Evolutionary conservation across 192 early-diverging fungal genomes (phyloP), one percentile per base, ranked within the genome.

Genomic region (Umbelopsis vinacea): DNA sequence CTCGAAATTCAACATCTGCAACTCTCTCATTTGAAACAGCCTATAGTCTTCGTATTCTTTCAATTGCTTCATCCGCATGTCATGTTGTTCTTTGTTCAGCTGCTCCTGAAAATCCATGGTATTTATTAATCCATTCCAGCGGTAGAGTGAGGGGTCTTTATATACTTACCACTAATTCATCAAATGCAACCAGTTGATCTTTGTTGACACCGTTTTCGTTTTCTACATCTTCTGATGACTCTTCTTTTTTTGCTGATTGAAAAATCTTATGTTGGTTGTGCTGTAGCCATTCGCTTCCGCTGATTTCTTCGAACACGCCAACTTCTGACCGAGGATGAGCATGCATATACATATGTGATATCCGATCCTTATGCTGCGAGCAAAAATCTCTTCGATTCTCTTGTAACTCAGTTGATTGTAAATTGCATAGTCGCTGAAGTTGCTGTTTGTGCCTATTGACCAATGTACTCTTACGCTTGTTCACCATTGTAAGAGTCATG

Each of bases 241-340:
- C 48, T 17, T 19, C 48, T 8, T 50, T 1, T n/a, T 8, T 17
- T 50, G 15, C 17, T 50, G 48, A 17, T 50, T 21, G 6, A 14
- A 63, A 63, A 19, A 63, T 19, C 4, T 63, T 63, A 12, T n/a
- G 15, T 29, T 63, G 26, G 57, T 63, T 63, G 11, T 63, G 6
- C 26, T 37, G 26, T 8, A 63, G 15, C 57, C 57, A 63, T 19
- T 37, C 15, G n/a, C 33, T 11, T 37, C 57, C 57, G 12, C 35
- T 11, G 7, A 63, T 26, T 4, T 29, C 29, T n/a, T 63, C 29
- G 35, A 63, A 63, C 57, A 63, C 37, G 57, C 57, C 57, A n/a
- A 37, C n/a, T 17, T 29, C 26, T 3, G 57, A 63, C 26, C 10
- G 19, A 4, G 57, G 57, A 26, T 63, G 57, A 63, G 5, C 14